Evolutionary conservation across 2,329 filamentous ascomycete genomes (phyloP).

Genomic region (Claviceps humidiphila): DNA sequence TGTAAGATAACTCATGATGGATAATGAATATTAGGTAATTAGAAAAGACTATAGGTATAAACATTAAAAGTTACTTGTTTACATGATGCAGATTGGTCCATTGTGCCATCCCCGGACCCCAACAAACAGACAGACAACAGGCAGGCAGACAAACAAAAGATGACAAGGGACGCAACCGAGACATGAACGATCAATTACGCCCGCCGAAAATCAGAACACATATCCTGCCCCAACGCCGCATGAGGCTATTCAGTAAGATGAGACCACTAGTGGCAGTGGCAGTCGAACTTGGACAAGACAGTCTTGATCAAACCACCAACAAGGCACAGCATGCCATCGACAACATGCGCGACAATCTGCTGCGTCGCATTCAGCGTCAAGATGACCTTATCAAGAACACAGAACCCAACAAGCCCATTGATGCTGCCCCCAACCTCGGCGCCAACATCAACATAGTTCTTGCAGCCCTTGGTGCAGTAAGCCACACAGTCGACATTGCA

Average conservation of each 20-base stretch:
- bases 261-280: constrained; percentile 17
- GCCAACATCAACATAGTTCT: constrained; percentile 23
- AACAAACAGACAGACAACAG: neutral
- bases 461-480: constrained; percentile 24
- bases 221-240: too few species aligned
- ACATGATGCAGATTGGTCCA: constrained; percentile 5
- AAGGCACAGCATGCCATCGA: constrained; percentile 20
- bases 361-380: constrained; percentile 15
- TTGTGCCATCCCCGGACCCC: too few species aligned
- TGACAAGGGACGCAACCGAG: constrained; percentile 1
- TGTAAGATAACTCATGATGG: too few species aligned
- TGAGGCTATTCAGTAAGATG: neutral
- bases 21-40: neutral
- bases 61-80: constrained; percentile 3
- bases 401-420: constrained; percentile 18
- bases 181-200: neutral
- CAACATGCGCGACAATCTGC: constrained; percentile 14
- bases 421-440: constrained; percentile 13
- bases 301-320: constrained; percentile 18
- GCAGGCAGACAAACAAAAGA: neutral
- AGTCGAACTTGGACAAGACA: constrained; percentile 19
- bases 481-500: constrained; percentile 26
- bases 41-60: neutral
- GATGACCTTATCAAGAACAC: constrained; percentile 19
- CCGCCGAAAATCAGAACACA: neutral